Base-by-base conservation (phyloP, 2,329 filamentous ascomycete genomes). In the Monilinia fructigena region DNA sequence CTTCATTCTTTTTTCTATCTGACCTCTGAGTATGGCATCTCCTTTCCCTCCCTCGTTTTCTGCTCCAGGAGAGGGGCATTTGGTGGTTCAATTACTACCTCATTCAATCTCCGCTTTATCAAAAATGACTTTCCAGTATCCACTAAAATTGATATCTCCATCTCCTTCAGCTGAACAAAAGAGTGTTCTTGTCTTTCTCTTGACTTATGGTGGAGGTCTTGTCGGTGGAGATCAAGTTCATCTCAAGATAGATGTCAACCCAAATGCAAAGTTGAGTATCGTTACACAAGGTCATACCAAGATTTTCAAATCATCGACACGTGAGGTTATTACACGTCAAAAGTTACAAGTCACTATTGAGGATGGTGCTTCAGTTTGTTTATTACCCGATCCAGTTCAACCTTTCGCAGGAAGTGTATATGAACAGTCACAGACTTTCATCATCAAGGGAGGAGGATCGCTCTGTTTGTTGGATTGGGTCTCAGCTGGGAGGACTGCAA, bases 391-490 rank as follows among this genome's bases (percentile, higher is more conserved):
- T 76, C 95, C 95, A 0, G 90, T 96, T 3, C 94, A 97, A 76
- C 95, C 95, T 0, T 98, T 96, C 76, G 88, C 87, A 68, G 85
- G 86, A 69, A 96, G 92, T 74, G 86, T 90, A 54, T 98, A 97
- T 78, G 86, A 90, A 72, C 95, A 98, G 78, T 83, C 81, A 20
- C 95, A 98, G 77, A 84, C 87, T 26, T 97, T 97, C 77, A 84
- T 84, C 47, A 78, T 89, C 61, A 81, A 81, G 10, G 78, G 80
- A 11, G 78, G 75, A 7, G 85, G 82, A 72, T 87, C 89, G 52
- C 79, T 98, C 18, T 96, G 93, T 75, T 83, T 96, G 2, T 81
- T 97, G 55, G 95, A 99, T 77, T 99, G 95, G 95, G 93, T 98
- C 8, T 96, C 89, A 2, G 91, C 94, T 74, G 95, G 95, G 10